These are phyloP conservation scores for Pyricularia sp. DNA, from an alignment of 2,329 filamentous ascomycete genomes.

Conservation along the genomic window DNA sequence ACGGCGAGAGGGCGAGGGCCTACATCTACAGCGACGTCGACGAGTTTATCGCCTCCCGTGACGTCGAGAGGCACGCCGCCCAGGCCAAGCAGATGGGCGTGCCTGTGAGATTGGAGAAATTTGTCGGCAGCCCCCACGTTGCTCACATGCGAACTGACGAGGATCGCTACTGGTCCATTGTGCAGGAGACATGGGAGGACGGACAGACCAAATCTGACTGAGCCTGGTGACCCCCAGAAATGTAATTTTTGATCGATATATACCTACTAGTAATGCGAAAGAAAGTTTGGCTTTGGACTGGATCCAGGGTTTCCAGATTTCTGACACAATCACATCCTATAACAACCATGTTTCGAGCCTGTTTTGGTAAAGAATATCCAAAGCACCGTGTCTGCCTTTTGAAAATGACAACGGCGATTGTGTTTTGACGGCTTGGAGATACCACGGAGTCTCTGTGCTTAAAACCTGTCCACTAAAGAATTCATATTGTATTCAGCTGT, in stretches of 20 bases:
- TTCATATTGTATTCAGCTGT: background rate
- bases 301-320: background rate
- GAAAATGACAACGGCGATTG: background rate
- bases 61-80: slow-evolving; percentile 38
- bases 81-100: slow-evolving; percentile 30
- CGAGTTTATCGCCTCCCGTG: slow-evolving; percentile 31
- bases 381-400: background rate
- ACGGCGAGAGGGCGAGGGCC: slow-evolving; percentile 30
- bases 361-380: background rate
- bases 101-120: slow-evolving; percentile 32
- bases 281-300: background rate
- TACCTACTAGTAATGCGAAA: background rate
- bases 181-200: slow-evolving; percentile 33
- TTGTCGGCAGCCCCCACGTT: slow-evolving; percentile 39
- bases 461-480: background rate
- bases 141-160: slow-evolving; percentile 35
- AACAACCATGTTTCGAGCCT: background rate
- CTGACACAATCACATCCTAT: background rate
- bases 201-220: background rate
- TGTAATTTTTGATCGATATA: no score
- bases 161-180: slow-evolving; percentile 39
- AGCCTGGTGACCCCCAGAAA: background rate
- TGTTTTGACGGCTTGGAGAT: background rate
- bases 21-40: slow-evolving; percentile 45
- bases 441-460: background rate